Evolutionary conservation across 768 basidiomycete genomes (phyloP), one percentile per base, ranked within the genome.

Genomic region (Asterophora lycoperdoides): DNA sequence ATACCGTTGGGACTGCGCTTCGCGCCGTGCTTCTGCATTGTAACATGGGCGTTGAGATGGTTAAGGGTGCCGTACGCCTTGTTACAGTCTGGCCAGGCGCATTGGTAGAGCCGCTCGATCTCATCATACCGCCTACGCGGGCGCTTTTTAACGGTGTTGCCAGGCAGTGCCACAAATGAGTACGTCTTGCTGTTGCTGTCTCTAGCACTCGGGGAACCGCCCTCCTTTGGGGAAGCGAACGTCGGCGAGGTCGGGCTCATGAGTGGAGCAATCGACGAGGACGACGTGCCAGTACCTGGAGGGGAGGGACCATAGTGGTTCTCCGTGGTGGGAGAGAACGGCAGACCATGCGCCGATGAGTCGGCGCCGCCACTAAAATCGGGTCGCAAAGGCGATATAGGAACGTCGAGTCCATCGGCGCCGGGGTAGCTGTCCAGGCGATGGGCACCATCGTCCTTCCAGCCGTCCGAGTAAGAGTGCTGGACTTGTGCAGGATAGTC

Each of bases 31-130:
- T 89, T 89, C 67, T 97, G 95, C 90, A 96, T 96, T n/a, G 84
- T 87, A 49, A 97, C 92, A 65, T 99, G 95, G 26, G 93, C 93
- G 64, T 99, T 99, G 52, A 99, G 76, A 67, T 99, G 95, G 64
- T 99, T 97, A 41, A 97, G 75, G 4, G 93, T 96, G 26, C 93
- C 93, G 60, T 95, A 96, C 20, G 89, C 77, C 70, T 95, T 95
- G 47, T 81, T 75, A 55, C 83, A 85, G 37, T 81, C 76, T 4
- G 78, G 79, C 79, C 83, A 90, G 42, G 85, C 84, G 73, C 94
- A 97, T 48, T 80, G 79, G 64, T 97, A 97, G 44, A 95, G 69
- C 20, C 94, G 82, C 68, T 96, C 93, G 56, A 97, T 96, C 77
- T 97, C 94, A 65, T 97, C 94, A 66, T 89, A 90, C 37, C 89